Conservation (phyloP, 148 eudicot species). For the Bassia scoparia region DNA sequence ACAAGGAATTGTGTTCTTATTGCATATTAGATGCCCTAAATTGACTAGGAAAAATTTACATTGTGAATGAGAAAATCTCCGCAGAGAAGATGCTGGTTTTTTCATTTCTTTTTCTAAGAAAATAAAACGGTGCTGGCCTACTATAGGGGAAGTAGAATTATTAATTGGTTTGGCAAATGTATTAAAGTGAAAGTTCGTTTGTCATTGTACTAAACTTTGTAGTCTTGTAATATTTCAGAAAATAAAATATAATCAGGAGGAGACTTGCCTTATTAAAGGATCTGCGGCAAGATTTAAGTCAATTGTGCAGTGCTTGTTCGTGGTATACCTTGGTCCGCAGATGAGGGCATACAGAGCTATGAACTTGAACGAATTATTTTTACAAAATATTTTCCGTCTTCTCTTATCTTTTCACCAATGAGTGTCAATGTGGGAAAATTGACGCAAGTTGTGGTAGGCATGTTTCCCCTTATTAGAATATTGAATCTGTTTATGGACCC, state of each 20-base stretch:
- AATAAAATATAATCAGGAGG: conserved; percentile 60
- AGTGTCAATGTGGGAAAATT: conserved; percentile 59
- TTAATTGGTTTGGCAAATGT: neutral
- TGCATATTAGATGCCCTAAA: no score
- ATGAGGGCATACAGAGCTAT: conserved; percentile 58
- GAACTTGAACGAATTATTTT: conserved; percentile 60
- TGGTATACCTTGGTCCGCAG: conserved; percentile 71
- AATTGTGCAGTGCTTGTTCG: conserved; percentile 87
- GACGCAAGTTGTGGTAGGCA: conserved; percentile 77
- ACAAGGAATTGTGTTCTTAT: no score
- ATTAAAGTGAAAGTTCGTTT: conserved; percentile 1
- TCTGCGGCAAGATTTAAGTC: conserved; percentile 49
- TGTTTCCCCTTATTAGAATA: neutral
- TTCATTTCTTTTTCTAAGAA: no score
- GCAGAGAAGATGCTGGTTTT: no score
- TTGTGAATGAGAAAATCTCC: no score
- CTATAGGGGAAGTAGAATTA: neutral
- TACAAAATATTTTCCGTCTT: conserved; percentile 53
- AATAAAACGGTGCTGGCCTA: no score
- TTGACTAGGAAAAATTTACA: no score
- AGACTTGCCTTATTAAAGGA: conserved; percentile 51
- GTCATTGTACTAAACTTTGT: conserved; percentile 15
- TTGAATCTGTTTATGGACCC: neutral
- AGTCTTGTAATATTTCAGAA: conserved; percentile 37
- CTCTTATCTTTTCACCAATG: conserved; percentile 85